phyloP scores from a whole-genome alignment of 2,329 filamentous ascomycete species.

The Botrytis fabae region DNA sequence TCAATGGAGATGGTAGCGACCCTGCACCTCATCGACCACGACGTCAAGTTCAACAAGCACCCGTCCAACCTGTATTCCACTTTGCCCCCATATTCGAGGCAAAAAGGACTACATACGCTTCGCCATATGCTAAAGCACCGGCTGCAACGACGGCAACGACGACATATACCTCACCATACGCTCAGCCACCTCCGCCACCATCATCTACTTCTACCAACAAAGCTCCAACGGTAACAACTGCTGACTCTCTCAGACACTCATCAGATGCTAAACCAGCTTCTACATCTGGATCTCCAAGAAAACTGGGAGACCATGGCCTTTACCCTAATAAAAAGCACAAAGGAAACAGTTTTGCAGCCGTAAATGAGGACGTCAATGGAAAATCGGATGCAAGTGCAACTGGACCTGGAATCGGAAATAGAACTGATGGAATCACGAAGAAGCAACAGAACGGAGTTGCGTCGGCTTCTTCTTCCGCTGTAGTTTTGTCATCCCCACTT shows the following conservation, averaged over 20 bases:
- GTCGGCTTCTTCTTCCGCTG: constrained; percentile 6
- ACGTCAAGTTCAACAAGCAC: constrained; percentile 17
- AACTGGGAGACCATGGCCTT: constrained; percentile 25
- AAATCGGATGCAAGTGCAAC: constrained; percentile 21
- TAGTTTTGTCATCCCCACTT: constrained; percentile 13
- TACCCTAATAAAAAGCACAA: constrained; percentile 37
- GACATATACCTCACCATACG: constrained; percentile 27
- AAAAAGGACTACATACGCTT: constrained; percentile 27
- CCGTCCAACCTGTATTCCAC: background rate
- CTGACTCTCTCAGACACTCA: background rate
- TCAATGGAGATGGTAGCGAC: constrained; percentile 44
- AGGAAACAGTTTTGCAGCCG: constrained; percentile 30
- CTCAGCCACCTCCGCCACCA: constrained; percentile 18
- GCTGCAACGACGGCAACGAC: background rate
- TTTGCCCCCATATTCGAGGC: constrained; percentile 24
- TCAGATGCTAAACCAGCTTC: constrained; percentile 21
- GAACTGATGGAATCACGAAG: background rate
- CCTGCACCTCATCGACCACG: constrained; percentile 28
- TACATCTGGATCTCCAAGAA: constrained; percentile 27
- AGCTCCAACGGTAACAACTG: constrained; percentile 5
- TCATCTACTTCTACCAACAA: constrained; percentile 3
- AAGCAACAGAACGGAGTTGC: constrained; percentile 21
- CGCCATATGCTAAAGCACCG: constrained; percentile 23
- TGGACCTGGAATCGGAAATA: background rate
- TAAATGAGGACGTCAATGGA: constrained; percentile 30